A percentile compares a stretch with the other conserved stretches of the same genome.
Evolutionary conservation across 2,329 filamentous ascomycete species (phyloP).

Genomic region (Apiospora phragmitis): DNA sequence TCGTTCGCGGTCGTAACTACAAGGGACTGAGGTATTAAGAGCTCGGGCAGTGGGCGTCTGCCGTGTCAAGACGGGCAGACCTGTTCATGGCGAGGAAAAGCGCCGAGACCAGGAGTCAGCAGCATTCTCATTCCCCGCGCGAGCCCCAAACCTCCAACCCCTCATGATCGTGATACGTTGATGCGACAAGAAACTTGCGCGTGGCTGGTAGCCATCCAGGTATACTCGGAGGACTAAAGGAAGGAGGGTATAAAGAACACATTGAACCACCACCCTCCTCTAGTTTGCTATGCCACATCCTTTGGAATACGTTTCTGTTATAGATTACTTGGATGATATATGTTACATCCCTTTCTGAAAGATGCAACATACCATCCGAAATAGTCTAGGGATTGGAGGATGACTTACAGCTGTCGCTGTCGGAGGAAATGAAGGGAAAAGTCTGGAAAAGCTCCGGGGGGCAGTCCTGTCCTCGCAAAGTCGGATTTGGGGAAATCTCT

Average conservation of each 20-base stretch:
- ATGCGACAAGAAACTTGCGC: background rate
- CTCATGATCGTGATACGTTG: background rate
- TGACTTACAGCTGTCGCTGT: background rate
- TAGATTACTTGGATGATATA: background rate
- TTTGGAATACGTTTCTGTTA: background rate
- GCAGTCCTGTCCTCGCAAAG: background rate
- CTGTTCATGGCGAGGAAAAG: background rate
- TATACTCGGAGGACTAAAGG: background rate
- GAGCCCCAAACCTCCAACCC: background rate
- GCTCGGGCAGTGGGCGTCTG: background rate
- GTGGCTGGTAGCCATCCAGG: background rate
- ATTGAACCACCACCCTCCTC: background rate
- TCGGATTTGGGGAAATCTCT: background rate
- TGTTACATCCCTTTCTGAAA: background rate
- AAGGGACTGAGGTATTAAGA: background rate
- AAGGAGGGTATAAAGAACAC: background rate
- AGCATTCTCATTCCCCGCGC: background rate
- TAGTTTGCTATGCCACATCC: background rate
- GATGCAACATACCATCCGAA: background rate
- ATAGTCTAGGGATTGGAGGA: background rate
- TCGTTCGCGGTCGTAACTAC: background rate
- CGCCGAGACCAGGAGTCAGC: slow-evolving; percentile 4
- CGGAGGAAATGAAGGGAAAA: background rate
- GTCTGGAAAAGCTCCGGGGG: background rate
- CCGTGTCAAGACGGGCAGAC: background rate